Evolutionary conservation across 2,329 filamentous ascomycete species (phyloP).

Genomic region (Diaporthe vexans): DNA sequence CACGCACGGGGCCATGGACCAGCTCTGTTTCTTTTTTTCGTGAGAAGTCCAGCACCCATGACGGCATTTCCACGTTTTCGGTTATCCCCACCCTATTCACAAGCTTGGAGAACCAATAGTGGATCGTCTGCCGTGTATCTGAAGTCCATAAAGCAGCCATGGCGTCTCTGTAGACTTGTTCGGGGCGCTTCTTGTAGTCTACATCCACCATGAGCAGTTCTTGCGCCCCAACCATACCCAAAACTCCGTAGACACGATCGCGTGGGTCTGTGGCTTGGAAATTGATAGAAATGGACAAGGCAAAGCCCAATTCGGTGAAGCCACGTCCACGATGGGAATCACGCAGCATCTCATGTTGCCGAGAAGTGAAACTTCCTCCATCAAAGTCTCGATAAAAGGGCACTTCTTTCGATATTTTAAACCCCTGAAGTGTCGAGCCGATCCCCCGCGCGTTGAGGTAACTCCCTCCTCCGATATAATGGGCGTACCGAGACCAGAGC

Average conservation of each 20-base stretch:
- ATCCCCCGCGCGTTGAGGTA: fast-evolving
- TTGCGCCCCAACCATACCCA: background rate
- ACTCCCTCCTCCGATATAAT: background rate
- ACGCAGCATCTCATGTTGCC: no score
- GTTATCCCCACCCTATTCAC: background rate
- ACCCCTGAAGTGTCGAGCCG: background rate
- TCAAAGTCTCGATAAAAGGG: background rate
- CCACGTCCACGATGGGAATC: no score
- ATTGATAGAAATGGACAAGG: fast-evolving
- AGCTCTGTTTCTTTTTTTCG: background rate
- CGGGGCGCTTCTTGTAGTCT: background rate
- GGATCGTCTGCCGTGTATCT: background rate
- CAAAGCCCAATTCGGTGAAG: no score
- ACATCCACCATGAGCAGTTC: background rate
- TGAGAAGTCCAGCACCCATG: background rate
- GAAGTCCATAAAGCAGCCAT: background rate
- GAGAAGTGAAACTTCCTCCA: no score
- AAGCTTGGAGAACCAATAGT: background rate
- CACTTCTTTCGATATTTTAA: background rate
- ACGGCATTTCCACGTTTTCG: background rate
- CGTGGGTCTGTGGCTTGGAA: background rate
- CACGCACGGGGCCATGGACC: no score
- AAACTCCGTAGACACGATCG: background rate
- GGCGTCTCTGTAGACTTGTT: background rate
- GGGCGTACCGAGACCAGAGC: background rate